Percentiles rank a stretch among this genome's conserved stretches.
phyloP scores from a whole-genome alignment of 2,329 filamentous ascomycete species.

The Pezicula rhizophila region DNA sequence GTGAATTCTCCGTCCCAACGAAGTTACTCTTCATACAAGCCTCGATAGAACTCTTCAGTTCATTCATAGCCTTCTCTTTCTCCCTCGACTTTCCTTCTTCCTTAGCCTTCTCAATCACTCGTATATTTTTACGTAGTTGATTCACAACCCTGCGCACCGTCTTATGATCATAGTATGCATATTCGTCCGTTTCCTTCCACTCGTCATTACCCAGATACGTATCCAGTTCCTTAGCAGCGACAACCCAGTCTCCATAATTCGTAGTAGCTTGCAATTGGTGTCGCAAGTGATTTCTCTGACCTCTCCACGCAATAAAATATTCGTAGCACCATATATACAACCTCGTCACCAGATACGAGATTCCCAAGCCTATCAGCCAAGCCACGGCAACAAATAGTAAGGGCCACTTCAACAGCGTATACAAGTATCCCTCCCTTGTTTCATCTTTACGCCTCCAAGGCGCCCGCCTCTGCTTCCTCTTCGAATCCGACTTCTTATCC shows the following conservation, averaged over 20 bases:
- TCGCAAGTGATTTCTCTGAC: conserved; percentile 65
- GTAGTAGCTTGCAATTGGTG: conserved; percentile 64
- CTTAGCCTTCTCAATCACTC: conserved; percentile 49
- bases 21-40: conserved; percentile 98
- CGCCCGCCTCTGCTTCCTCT: conserved; percentile 9
- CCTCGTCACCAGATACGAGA: conserved; percentile 73
- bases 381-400: conserved; percentile 72
- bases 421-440: conserved; percentile 88
- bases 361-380: conserved; percentile 71
- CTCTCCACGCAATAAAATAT: conserved; percentile 84
- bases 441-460: conserved; percentile 67
- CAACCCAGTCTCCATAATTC: conserved; percentile 79
- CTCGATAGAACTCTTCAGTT: conserved; percentile 72
- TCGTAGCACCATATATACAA: conserved; percentile 92
- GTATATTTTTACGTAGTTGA: conserved; percentile 62
- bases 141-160: conserved; percentile 73
- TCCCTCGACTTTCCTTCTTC: conserved; percentile 34
- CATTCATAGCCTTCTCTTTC: conserved; percentile 59
- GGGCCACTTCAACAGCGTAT: conserved; percentile 86
- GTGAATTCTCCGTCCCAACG: conserved; percentile 85
- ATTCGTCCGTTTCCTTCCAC: conserved; percentile 75
- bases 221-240: conserved; percentile 74
- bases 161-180: conserved; percentile 80
- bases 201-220: conserved; percentile 70
- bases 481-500: conserved; percentile 27